phyloP scores from a whole-genome alignment of 2,329 filamentous ascomycete genomes.

The Pseudogymnoascus sp. region DNA sequence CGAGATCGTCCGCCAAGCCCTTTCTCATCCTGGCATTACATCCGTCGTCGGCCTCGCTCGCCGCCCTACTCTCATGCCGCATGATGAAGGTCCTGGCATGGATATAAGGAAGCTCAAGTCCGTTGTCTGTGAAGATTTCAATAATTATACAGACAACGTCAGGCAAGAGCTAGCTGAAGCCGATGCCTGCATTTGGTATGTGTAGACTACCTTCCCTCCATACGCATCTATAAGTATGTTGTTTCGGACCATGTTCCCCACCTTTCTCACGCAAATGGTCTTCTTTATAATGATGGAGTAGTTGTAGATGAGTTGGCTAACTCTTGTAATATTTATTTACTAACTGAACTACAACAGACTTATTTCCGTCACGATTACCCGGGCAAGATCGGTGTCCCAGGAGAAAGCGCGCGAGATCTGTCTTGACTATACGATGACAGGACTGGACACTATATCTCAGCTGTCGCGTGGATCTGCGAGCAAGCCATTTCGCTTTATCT shows the following conservation, averaged over 20 bases:
- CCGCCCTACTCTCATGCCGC: conserved; percentile 11
- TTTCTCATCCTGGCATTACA: conserved; percentile 20
- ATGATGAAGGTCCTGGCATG: background rate
- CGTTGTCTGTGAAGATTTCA: conserved; percentile 24
- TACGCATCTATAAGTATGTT: conserved; percentile 22
- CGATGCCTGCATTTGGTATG: conserved; percentile 29
- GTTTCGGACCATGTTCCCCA: conserved; percentile 30
- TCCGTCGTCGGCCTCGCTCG: conserved; percentile 23
- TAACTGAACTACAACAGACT: background rate
- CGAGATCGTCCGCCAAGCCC: background rate
- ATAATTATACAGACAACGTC: conserved; percentile 22
- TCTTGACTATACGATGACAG: background rate
- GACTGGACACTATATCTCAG: background rate
- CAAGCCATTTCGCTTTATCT: conserved; percentile 37
- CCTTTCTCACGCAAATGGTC: conserved; percentile 23
- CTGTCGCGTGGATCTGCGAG: background rate
- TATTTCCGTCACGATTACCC: background rate
- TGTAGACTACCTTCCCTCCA: conserved; percentile 32
- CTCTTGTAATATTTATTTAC: conserved; percentile 13
- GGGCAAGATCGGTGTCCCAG: background rate
- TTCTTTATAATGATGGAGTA: conserved; percentile 28
- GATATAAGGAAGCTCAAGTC: conserved; percentile 24
- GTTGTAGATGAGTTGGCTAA: conserved; percentile 9
- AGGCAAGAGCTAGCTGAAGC: conserved; percentile 23
- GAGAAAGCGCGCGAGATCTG: background rate